A percentile compares a stretch with the other conserved stretches of the same genome.
phyloP scores from a whole-genome alignment of 306 rosid species.

The Ochetophila trinervis region DNA sequence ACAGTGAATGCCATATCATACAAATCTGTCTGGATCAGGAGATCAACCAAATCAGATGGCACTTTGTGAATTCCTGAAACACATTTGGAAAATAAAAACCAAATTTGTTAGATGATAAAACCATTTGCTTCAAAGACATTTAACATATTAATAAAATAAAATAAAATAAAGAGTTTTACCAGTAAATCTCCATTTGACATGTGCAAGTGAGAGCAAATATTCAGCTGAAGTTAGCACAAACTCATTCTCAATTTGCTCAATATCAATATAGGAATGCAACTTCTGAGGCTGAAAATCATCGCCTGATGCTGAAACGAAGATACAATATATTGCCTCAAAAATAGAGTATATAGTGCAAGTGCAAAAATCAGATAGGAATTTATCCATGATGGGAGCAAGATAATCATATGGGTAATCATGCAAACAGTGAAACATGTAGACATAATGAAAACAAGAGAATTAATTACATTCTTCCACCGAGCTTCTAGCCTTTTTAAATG shows the following conservation, averaged over 20 bases:
- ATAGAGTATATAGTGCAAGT: slow-evolving; percentile 14
- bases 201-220: slow-evolving; percentile 65
- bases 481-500: slow-evolving; percentile 70
- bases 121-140: neutral
- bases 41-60: slow-evolving; percentile 71
- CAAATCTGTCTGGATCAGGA: slow-evolving; percentile 62
- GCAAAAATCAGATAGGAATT: slow-evolving; percentile 5
- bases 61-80: slow-evolving; percentile 53
- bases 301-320: slow-evolving; percentile 38
- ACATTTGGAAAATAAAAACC: slow-evolving; percentile 8
- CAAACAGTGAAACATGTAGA: slow-evolving; percentile 15
- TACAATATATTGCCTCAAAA: slow-evolving; percentile 19
- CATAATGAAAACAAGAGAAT: slow-evolving; percentile 14
- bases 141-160: slow-evolving; percentile 2
- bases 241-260: slow-evolving; percentile 77
- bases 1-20: slow-evolving; percentile 76
- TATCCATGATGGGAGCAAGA: slow-evolving; percentile 13
- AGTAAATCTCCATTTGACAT: slow-evolving; percentile 62
- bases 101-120: slow-evolving; percentile 5
- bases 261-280: slow-evolving; percentile 47
- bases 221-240: slow-evolving; percentile 83
- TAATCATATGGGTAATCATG: slow-evolving; percentile 5
- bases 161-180: slow-evolving; percentile 51
- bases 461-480: slow-evolving; percentile 56
- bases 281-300: slow-evolving; percentile 47